These are phyloP conservation scores for Syncephalis plumigaleata DNA, from an alignment of 371 early-diverging fungal species.

Conservation along the genomic window DNA sequence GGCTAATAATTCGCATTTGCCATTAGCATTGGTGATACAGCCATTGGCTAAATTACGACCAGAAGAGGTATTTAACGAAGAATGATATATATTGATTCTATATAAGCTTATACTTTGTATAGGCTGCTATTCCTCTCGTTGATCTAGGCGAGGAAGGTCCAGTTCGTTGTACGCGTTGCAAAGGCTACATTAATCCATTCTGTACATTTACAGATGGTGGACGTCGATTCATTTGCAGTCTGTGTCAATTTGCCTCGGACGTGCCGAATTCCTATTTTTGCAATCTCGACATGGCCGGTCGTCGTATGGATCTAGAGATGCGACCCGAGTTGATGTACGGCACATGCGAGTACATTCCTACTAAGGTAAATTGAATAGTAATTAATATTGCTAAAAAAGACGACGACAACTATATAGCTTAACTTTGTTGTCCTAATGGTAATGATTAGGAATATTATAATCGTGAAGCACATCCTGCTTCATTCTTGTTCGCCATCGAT, in stretches of 20 bases:
- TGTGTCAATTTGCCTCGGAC: constrained; percentile 55
- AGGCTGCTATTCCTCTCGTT: constrained; percentile 63
- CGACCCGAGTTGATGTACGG: constrained; percentile 87
- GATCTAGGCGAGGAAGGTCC: constrained; percentile 87
- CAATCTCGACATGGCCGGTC: constrained; percentile 81
- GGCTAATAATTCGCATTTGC: constrained; percentile 49
- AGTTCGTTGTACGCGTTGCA: constrained; percentile 80
- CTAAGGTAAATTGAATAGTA: constrained; percentile 29
- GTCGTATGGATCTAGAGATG: constrained; percentile 61
- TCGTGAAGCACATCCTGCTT: constrained; percentile 44
- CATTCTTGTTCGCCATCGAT: constrained; percentile 83
- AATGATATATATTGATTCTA: background rate
- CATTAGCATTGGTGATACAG: constrained; percentile 79
- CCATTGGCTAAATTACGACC: constrained; percentile 67
- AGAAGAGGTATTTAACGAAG: constrained; percentile 29
- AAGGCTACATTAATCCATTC: constrained; percentile 85
- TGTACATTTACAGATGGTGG: constrained; percentile 79
- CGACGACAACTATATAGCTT: background rate
- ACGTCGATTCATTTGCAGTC: constrained; percentile 75
- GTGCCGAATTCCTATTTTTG: constrained; percentile 79
- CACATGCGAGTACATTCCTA: constrained; percentile 78
- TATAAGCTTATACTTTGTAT: background rate
- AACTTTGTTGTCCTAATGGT: background rate
- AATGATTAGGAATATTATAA: constrained; percentile 34
- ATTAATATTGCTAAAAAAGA: background rate